phyloP scores from a whole-genome alignment of 306 rosid genomes.

The Quercus robur region DNA sequence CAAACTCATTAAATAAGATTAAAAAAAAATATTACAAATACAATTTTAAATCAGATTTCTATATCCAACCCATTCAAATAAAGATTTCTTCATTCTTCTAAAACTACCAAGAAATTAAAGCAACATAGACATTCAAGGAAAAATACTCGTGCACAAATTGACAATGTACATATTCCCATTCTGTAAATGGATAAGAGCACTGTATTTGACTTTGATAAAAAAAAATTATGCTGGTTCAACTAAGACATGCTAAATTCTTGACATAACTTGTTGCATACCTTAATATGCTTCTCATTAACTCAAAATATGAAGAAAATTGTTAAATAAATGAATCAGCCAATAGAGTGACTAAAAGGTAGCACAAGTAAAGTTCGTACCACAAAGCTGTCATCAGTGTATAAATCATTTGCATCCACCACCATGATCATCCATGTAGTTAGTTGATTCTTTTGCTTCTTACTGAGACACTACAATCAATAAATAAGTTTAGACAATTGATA shows the following conservation, averaged over 20 bases:
- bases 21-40: background rate
- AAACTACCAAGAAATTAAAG: background rate
- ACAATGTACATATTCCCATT: background rate
- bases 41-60: background rate
- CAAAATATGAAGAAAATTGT: slow-evolving; percentile 4
- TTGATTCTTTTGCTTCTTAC: slow-evolving; percentile 75
- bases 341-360: background rate
- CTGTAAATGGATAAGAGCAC: background rate
- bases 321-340: background rate
- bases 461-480: slow-evolving; percentile 50
- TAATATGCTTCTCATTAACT: slow-evolving; percentile 13
- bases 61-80: background rate
- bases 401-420: slow-evolving; percentile 79
- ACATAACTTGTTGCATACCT: slow-evolving; percentile 20
- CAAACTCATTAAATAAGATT: background rate
- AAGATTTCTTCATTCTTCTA: background rate
- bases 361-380: slow-evolving; percentile 50
- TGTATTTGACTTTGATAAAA: background rate
- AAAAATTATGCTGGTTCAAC: background rate
- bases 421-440: slow-evolving; percentile 56
- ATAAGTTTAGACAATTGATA: background rate
- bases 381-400: slow-evolving; percentile 88
- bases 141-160: background rate
- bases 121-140: background rate
- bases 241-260: background rate